Base-by-base conservation (phyloP, 495 filamentous ascomycete genomes). In the Penicillium atrosanguineum region DNA sequence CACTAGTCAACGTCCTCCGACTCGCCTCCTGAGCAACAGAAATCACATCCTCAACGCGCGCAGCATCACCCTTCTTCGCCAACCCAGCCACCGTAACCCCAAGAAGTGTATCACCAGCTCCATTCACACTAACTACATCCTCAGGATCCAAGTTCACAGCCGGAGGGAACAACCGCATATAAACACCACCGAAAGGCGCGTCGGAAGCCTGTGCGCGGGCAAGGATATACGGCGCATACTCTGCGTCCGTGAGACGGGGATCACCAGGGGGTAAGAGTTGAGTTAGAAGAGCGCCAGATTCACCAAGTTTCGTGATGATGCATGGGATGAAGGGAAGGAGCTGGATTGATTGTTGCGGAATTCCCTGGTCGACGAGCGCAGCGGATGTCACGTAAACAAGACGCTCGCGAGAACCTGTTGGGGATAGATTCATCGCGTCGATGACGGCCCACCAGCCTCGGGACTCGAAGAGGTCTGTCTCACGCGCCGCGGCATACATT, bases 81-180 rank as follows among this genome's bases (percentile, higher is more conserved):
- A 88, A 62, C 19, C 88, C 87, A 1, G 90, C 85, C 20, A 95
- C 72, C 29, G 95, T 38, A 15, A 89, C 87, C 4, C 93, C 94
- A 2, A 94, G 72, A 57, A 97, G 89, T 0, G 94, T 97, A 71
- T 98, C 94, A 6, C 94, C 94, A 0, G 90, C 91, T 0, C 92
- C 94, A 65, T 97, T 98, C 12, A 97, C 94, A 56, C 88, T 93
- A 12, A 93, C 85, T 5, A 95, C 76, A 26, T 90, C 81, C 15
- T 79, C 67, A 0, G 71, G 58, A 11, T 56, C 46, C 1, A 96
- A 72, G n/a, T 71, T 64, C 69, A 88, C 84, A 3, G 78, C 79
- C 14, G 87, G 75, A 0, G 86, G 81, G 69, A 90, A 94, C 20
- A 92, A 66, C 37, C 89, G 76, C 84, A 97, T 89, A 60, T 95